phyloP scores from a whole-genome alignment of 1,284 basidiomycete genomes.

The Ustilago xerochloae region DNA sequence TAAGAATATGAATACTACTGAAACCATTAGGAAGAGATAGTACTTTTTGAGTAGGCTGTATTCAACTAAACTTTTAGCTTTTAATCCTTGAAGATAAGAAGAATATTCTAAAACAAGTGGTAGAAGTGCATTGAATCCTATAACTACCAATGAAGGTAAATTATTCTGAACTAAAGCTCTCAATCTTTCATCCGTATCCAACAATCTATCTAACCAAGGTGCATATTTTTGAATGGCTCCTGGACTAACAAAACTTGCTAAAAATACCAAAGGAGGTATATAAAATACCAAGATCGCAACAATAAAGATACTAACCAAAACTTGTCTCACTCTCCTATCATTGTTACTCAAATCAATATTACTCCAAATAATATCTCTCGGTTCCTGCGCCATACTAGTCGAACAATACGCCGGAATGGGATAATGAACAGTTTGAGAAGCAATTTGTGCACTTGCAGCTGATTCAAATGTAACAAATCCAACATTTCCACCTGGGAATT shows the following conservation, averaged over 20 bases:
- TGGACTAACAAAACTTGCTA: constrained; percentile 87
- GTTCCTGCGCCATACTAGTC: constrained; percentile 80
- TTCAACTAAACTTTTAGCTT: constrained; percentile 89
- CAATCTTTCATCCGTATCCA: constrained; percentile 82
- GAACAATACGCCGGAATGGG: constrained; percentile 57
- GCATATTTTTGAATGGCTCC: constrained; percentile 87
- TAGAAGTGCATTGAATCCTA: constrained; percentile 85
- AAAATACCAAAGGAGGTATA: constrained; percentile 70
- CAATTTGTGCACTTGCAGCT: constrained; percentile 92
- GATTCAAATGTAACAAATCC: constrained; percentile 98
- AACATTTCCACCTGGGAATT: constrained; percentile 73
- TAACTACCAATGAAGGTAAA: constrained; percentile 87
- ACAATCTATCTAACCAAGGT: constrained; percentile 81
- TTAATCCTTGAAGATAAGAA: constrained; percentile 83
- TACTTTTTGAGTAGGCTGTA: constrained; percentile 87
- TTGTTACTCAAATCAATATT: constrained; percentile 77
- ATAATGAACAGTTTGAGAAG: constrained; percentile 83
- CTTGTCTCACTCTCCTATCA: constrained; percentile 58
- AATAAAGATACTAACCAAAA: constrained; percentile 71
- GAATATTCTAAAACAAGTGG: constrained; percentile 92
- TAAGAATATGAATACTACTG: constrained; percentile 95
- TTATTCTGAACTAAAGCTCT: constrained; percentile 91
- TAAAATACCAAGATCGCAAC: constrained; percentile 74
- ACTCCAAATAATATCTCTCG: constrained; percentile 93
- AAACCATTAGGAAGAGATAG: constrained; percentile 88